Evolutionary conservation across 192 early-diverging fungal species (phyloP), one percentile per base, ranked within the genome.

Genomic region (Coemansia sp.): DNA sequence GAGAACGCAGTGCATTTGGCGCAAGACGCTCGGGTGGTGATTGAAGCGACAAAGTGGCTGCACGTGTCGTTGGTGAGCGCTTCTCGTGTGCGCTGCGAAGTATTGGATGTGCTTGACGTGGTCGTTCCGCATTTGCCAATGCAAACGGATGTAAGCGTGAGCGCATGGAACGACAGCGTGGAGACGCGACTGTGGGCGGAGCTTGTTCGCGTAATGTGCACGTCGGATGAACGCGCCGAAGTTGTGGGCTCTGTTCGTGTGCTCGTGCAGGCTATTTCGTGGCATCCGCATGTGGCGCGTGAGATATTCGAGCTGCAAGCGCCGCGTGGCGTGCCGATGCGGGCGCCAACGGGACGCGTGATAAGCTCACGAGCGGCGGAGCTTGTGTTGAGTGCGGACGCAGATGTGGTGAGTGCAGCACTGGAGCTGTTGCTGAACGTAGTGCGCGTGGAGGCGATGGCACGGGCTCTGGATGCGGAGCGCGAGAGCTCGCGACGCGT

Each of bases 251-350:
- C 78, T 5, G 8, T 69, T 59, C 63, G 78, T 5, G 59, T 81
- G 1, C 56, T 81, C 69, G 72, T 72, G 27, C 78, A 81, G 59
- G 56, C 73, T 7, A 55, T 81, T 7, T 45, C 78, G 14, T 81
- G 78, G 69, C 78, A 81, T 45, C 78, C 78, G 54, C 78, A 81
- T 66, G 55, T 81, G 53, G 78, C 78, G 37, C 68, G 78, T 43
- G 65, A 65, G 39, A 69, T 80, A 26, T 62, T 80, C 7, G 68
- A 64, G 17, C 66, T 80, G 62, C 68, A 68, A 1, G 43, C 50
- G 19, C 77, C 77, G 4, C 43, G 37, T 31, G 64, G 67, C 65
- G 62, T 60, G 31, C 31, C 8, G 0, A 6, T 11, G 17, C 16
- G 60, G 27, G 50, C n/a, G 12, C 12, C 21, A 16, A 69, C 71